Base-by-base conservation (phyloP, 2,329 filamentous ascomycete species). In the Aspergillus oerlinghausenensis region DNA sequence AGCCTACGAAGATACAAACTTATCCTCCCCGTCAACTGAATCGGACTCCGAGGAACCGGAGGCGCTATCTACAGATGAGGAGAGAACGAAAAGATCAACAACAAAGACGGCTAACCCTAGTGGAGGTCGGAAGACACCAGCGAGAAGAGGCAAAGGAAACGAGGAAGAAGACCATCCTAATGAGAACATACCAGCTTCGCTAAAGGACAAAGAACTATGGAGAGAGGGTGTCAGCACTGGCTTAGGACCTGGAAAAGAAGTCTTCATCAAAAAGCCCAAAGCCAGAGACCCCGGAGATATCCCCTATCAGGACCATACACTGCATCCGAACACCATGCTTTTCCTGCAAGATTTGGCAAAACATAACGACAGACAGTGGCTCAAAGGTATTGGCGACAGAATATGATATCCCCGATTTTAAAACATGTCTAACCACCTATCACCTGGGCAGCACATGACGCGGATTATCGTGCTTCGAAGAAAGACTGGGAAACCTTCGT, bases 401-500 rank as follows among this genome's bases (percentile, higher is more conserved):
- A n/a, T 21, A 3, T 7, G 25, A 25, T 11, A 19, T 50, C 29
- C 32, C 51, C 17, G 23, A 28, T 52, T 25, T 23, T 29, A 50
- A 21, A 17, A 21, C 23, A 50, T 47, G 43, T 42, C 53, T 61
- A 54, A 57, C 55, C 52, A 32, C 49, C 50, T 26, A 26, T 19
- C 49, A 23, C 59, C 60, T 28, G 50, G 45, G 40, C 56, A 94
- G 90, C 85, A 66, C 84, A 94, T 70, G 90, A 96, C 71, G 81
- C 82, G 48, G 89, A 95, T 65, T 96, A 89, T 70, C 84, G 92
- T 57, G 81, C 86, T 54, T 84, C 91, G 1, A 82, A 92, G 56
- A 87, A 88, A 57, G 91, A 96, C 70, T 96, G 90, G 82, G 84
- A 90, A 50, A 83, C 84, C 1, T 96, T 92, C 67, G 84, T 94